phyloP scores from a whole-genome alignment of 2,329 filamentous ascomycete genomes.

The Fusarium pseudocircinatum region DNA sequence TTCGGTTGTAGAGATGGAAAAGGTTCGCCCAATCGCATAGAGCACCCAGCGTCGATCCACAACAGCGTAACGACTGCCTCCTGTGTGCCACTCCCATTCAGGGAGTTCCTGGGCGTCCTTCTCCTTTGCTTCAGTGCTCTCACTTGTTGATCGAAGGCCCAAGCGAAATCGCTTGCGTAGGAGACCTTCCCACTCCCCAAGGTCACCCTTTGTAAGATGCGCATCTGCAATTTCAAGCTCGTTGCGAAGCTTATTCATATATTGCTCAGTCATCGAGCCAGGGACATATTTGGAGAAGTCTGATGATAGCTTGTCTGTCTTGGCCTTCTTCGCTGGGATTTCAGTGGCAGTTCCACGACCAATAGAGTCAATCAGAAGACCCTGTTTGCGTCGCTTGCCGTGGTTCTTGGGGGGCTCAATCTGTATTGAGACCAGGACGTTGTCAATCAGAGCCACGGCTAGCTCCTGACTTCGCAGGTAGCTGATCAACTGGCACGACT shows the following conservation, averaged over 20 bases:
- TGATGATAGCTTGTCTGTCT: slow-evolving; percentile 44
- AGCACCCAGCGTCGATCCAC: slow-evolving; percentile 73
- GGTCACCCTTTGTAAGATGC: slow-evolving; percentile 56
- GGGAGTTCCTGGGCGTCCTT: slow-evolving; percentile 44
- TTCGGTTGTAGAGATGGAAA: slow-evolving; percentile 60
- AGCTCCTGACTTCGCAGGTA: slow-evolving; percentile 75
- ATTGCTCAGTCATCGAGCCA: slow-evolving; percentile 61
- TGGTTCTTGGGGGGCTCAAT: slow-evolving; percentile 68
- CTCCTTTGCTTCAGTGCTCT: slow-evolving; percentile 35
- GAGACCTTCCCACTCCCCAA: slow-evolving; percentile 60
- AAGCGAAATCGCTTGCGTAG: slow-evolving; percentile 62
- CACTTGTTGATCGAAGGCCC: slow-evolving; percentile 41
- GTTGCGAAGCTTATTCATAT: slow-evolving; percentile 56
- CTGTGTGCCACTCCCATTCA: slow-evolving; percentile 63
- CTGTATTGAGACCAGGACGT: slow-evolving; percentile 74
- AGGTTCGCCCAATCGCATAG: slow-evolving; percentile 69
- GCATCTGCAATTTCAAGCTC: slow-evolving; percentile 60
- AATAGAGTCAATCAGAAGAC: slow-evolving; percentile 77
- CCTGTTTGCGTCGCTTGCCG: slow-evolving; percentile 66
- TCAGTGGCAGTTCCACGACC: slow-evolving; percentile 66
- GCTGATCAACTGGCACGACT: slow-evolving; percentile 59
- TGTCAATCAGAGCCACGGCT: slow-evolving; percentile 71
- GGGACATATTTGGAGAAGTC: slow-evolving; percentile 54
- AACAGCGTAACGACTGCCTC: slow-evolving; percentile 58
- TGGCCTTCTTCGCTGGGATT: slow-evolving; percentile 47